phyloP scores from a whole-genome alignment of 2,329 filamentous ascomycete genomes.

The Hypoxylon sp. region DNA sequence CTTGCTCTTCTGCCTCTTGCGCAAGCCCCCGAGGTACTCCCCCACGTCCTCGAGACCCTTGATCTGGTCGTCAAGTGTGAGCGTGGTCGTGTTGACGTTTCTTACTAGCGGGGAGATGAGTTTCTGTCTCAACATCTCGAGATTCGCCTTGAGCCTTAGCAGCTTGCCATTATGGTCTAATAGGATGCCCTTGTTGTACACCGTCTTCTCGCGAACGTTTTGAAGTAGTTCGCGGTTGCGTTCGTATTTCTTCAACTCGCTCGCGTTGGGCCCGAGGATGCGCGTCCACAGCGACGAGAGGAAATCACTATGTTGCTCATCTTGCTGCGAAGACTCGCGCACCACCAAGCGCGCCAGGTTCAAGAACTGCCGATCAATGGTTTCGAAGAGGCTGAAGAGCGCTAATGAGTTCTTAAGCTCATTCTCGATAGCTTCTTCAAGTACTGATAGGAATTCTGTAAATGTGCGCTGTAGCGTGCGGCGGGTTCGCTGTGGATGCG shows the following conservation, averaged over 20 bases:
- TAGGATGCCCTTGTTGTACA: constrained; percentile 88
- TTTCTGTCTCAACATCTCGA: constrained; percentile 87
- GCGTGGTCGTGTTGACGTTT: constrained; percentile 75
- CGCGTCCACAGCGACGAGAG: constrained; percentile 89
- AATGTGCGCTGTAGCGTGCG: constrained; percentile 88
- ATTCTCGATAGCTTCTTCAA: constrained; percentile 89
- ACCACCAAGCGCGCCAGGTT: constrained; percentile 89
- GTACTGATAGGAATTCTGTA: constrained; percentile 85
- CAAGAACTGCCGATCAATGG: constrained; percentile 90
- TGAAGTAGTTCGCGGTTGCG: constrained; percentile 86
- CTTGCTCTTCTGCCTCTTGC: constrained; percentile 85
- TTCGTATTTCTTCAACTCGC: constrained; percentile 88
- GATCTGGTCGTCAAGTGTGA: constrained; percentile 89
- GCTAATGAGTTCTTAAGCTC: constrained; percentile 85
- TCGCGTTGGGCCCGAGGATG: constrained; percentile 82
- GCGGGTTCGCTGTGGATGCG: constrained; percentile 83
- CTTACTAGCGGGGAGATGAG: constrained; percentile 87
- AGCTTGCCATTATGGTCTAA: constrained; percentile 89
- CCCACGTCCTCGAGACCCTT: constrained; percentile 84
- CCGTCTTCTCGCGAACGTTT: constrained; percentile 84
- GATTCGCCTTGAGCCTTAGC: constrained; percentile 84
- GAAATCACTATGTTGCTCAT: constrained; percentile 84
- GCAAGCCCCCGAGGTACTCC: constrained; percentile 79
- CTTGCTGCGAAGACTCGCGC: constrained; percentile 85
- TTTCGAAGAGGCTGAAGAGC: constrained; percentile 91